Evolutionary conservation across 169 alveolate species (phyloP).

Genomic region (Plasmodium fragile): DNA sequence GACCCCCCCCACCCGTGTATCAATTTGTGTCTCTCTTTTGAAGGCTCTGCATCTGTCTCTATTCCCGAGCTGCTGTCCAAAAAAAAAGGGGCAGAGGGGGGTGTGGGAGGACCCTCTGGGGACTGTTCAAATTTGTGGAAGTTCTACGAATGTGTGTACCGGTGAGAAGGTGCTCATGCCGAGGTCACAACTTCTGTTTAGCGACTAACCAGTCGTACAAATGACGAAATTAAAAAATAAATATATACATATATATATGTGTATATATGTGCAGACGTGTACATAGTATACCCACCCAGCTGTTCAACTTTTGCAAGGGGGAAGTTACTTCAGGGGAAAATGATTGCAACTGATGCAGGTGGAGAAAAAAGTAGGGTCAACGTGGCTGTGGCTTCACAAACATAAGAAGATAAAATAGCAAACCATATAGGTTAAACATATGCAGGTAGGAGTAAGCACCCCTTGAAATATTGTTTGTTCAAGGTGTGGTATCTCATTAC

Average conservation of each 20-base stretch:
- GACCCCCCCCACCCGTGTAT: neutral
- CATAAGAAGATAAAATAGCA: neutral
- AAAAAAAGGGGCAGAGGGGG: neutral
- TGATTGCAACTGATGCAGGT: neutral
- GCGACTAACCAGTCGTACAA: neutral
- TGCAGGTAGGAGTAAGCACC: neutral
- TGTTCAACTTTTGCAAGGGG: neutral
- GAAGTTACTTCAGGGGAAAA: neutral
- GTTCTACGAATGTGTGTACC: neutral
- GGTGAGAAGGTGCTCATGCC: neutral
- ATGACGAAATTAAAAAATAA: neutral
- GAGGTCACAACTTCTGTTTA: neutral
- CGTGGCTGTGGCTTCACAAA: neutral
- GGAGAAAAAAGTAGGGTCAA: neutral
- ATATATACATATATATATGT: too few relatives aligned
- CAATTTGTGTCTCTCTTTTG: neutral
- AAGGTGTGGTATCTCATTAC: neutral
- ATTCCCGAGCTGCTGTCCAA: neutral
- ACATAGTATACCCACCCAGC: neutral
- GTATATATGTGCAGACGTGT: neutral
- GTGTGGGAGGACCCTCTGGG: neutral
- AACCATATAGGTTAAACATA: neutral
- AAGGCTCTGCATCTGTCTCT: neutral
- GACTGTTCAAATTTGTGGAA: neutral
- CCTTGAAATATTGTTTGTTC: neutral